phyloP scores from a whole-genome alignment of 208 protist species.

The Sergeia podlipaevii region DNA sequence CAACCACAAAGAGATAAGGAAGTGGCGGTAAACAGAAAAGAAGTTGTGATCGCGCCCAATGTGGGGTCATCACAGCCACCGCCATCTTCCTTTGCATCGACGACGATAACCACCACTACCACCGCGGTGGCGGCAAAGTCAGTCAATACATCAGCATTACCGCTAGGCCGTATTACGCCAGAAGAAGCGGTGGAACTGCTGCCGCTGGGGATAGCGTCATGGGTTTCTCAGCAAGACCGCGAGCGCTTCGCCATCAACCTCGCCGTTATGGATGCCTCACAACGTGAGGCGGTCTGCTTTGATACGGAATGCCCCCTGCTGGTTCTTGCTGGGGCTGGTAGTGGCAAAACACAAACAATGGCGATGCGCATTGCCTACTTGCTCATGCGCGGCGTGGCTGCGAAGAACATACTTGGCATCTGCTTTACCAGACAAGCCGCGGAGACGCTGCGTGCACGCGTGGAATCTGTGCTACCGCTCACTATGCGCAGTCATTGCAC shows the following conservation, averaged over 20 bases:
- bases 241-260: conserved; percentile 13
- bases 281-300: conserved; percentile 37
- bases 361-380: conserved; percentile 66
- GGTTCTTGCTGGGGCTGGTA: conserved; percentile 79
- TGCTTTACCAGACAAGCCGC: conserved; percentile 86
- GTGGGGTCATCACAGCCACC: too few species aligned
- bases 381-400: conserved; percentile 45
- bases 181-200: too few species aligned
- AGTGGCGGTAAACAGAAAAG: too few species aligned
- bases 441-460: conserved; percentile 65
- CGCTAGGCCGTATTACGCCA: too few species aligned
- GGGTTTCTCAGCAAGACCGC: too few species aligned
- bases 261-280: conserved; percentile 44
- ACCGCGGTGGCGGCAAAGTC: too few species aligned
- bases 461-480: conserved; percentile 34
- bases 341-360: conserved; percentile 89
- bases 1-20: too few species aligned
- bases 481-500: conserved; percentile 9
- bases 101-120: too few species aligned
- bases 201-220: not conserved
- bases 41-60: too few species aligned
- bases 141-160: too few species aligned
- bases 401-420: conserved; percentile 63
- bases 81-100: too few species aligned
- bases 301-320: conserved; percentile 43